phyloP scores from a whole-genome alignment of 768 basidiomycete genomes.

The Pulveroboletus sp. region DNA sequence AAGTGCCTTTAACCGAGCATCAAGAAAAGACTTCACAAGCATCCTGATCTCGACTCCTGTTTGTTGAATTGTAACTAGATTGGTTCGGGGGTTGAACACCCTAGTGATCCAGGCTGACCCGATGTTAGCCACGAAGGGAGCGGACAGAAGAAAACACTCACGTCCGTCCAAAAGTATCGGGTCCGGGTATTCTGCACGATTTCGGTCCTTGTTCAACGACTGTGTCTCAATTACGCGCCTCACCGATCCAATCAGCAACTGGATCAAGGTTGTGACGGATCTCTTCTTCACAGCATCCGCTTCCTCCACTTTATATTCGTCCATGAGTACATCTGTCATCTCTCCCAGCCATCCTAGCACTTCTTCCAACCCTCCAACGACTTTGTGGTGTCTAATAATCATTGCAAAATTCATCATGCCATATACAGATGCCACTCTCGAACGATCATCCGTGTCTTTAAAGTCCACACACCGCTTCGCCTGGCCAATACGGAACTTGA shows the following conservation, averaged over 20 bases:
- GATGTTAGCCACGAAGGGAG: constrained; percentile 7
- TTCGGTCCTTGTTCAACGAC: constrained; percentile 34
- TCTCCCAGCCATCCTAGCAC: constrained; percentile 62
- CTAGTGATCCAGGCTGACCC: constrained; percentile 52
- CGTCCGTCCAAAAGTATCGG: constrained; percentile 51
- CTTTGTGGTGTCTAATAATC: constrained; percentile 49
- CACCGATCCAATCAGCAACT: constrained; percentile 53
- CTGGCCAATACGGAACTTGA: constrained; percentile 53
- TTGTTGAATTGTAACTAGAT: constrained; percentile 36
- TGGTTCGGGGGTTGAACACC: constrained; percentile 43
- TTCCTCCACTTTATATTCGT: constrained; percentile 45
- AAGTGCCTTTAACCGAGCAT: constrained; percentile 46
- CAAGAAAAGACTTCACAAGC: constrained; percentile 57
- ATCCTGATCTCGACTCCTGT: constrained; percentile 53
- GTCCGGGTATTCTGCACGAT: constrained; percentile 53
- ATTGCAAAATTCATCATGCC: constrained; percentile 68
- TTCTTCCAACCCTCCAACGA: constrained; percentile 41
- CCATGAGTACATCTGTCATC: constrained; percentile 49
- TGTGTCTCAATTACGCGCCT: constrained; percentile 45
- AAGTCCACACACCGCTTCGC: constrained; percentile 68
- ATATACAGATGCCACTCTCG: constrained; percentile 67
- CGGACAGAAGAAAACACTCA: constrained; percentile 27
- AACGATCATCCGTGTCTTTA: constrained; percentile 53
- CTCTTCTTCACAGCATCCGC: constrained; percentile 20
- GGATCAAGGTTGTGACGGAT: constrained; percentile 38